Evolutionary conservation across 768 basidiomycete species (phyloP).

Genomic region (Gautieria morchelliformis): DNA sequence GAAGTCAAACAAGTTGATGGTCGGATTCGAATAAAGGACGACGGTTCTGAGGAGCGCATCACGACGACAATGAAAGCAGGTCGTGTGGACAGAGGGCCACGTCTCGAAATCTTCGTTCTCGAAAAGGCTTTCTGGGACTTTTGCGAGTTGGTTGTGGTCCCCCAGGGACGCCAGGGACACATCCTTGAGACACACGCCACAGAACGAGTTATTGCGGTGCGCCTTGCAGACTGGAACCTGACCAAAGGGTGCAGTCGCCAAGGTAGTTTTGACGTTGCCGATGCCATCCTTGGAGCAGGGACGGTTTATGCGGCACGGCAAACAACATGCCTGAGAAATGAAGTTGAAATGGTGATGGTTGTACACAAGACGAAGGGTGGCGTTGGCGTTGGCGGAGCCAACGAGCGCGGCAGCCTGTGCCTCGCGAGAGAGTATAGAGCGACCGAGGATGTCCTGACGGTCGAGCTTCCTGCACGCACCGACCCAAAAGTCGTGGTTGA

Average conservation of each 20-base stretch:
- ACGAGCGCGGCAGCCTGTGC: neutral
- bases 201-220: slow-evolving; percentile 50
- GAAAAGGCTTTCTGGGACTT: slow-evolving; percentile 31
- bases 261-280: slow-evolving; percentile 36
- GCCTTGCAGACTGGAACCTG: slow-evolving; percentile 49
- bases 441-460: slow-evolving; percentile 1
- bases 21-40: neutral
- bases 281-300: slow-evolving; percentile 44
- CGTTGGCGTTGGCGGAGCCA: neutral
- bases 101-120: slow-evolving; percentile 69
- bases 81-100: slow-evolving; percentile 55
- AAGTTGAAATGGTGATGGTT: slow-evolving; percentile 4
- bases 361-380: neutral
- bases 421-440: neutral
- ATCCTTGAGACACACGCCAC: slow-evolving; percentile 63
- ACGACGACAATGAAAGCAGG: slow-evolving; percentile 55
- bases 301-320: slow-evolving; percentile 60
- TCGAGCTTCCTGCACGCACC: slow-evolving; percentile 7
- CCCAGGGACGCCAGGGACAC: slow-evolving; percentile 34
- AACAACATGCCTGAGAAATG: slow-evolving; percentile 27
- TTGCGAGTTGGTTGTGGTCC: slow-evolving; percentile 19
- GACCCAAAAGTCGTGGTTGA: slow-evolving; percentile 7
- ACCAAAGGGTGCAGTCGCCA: slow-evolving; percentile 34
- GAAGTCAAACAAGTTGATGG: neutral
- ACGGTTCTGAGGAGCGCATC: slow-evolving; percentile 53